Evolutionary conservation across 1,284 basidiomycete genomes (phyloP), one percentile per base, ranked within the genome.

Genomic region (Porogramme epimiltina): DNA sequence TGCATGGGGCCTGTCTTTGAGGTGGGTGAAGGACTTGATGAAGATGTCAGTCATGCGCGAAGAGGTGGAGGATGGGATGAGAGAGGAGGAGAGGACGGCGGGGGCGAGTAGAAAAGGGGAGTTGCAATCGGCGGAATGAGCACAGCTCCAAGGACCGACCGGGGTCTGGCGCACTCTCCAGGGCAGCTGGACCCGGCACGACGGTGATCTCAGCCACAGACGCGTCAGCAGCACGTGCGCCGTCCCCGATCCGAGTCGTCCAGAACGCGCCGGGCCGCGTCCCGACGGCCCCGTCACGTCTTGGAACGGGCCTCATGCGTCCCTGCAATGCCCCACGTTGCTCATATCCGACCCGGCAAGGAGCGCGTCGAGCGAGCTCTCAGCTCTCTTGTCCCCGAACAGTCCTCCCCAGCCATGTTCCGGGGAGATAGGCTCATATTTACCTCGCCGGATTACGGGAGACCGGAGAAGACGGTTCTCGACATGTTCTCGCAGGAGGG

Each of bases 11-110:
- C 75, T 76, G 54, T 79, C 80, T 54, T 81, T 86, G 54, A 91
- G 76, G 67, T 88, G 82, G 25, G 85, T 84, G 58, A 85, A 85
- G 0, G 84, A 80, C 61, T 79, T 72, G 52, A 89, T 77, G 58
- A 81, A 84, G 23, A 69, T 69, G 44, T 85, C 72, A 16, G 71
- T 59, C 77, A 78, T 79, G 18, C 40, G 40, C 22, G 20, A 38
- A 45, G 28, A 16, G 18, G 18, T 38, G 22, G 36, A 24, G 3
- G 40, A 16, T 48, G 47, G 45, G 15, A 25, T n/a, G 19, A 43
- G 20, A n/a, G 34, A 15, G 20, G 39, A 5, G n/a, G 34, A 16
- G 5, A n/a, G n/a, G n/a, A n/a, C n/a, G 34, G 34, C 13, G n/a
- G 34, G 9, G 34, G n/a, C 8, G 34, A 16, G 34, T 37, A 37